Evolutionary conservation across 2,329 filamentous ascomycete genomes (phyloP).

Genomic region (Davidsoniella eucalypti): DNA sequence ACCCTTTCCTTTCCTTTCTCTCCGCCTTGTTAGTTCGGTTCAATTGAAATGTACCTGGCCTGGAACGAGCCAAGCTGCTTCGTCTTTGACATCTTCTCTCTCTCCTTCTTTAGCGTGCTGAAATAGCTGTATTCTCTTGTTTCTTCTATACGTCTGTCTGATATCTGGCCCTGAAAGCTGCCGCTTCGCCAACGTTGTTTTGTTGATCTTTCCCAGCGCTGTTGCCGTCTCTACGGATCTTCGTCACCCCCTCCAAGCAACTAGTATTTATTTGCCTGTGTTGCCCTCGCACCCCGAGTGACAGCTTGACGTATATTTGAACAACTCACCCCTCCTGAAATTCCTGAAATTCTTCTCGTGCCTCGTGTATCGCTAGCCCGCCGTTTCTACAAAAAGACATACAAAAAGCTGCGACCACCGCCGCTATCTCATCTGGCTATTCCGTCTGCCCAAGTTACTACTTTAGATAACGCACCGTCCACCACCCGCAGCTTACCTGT

Average conservation of each 20-base stretch:
- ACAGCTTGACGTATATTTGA: no score
- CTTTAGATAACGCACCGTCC: not conserved
- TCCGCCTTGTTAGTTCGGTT: not conserved
- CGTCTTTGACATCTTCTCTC: conserved; percentile 1
- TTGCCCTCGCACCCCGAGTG: not conserved
- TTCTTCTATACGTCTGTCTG: not conserved
- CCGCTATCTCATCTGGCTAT: not conserved
- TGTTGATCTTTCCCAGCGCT: not conserved
- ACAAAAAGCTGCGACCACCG: not conserved
- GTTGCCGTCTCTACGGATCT: not conserved
- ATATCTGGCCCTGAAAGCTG: no score
- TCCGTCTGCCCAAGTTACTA: no score
- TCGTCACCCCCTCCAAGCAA: not conserved
- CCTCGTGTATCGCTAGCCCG: not conserved
- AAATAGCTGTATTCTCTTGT: not conserved
- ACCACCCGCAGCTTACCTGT: not conserved
- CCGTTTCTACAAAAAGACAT: not conserved
- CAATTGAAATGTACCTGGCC: not conserved
- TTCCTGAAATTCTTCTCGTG: conserved; percentile 3
- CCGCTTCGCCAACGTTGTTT: not conserved
- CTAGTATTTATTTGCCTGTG: not conserved
- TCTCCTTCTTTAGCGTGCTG: not conserved
- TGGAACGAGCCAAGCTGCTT: conserved; percentile 2
- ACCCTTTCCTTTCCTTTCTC: not conserved
- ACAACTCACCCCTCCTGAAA: conserved; percentile 6